Conservation (phyloP, 2,329 filamentous ascomycete genomes). For the Xylaria sp. region DNA sequence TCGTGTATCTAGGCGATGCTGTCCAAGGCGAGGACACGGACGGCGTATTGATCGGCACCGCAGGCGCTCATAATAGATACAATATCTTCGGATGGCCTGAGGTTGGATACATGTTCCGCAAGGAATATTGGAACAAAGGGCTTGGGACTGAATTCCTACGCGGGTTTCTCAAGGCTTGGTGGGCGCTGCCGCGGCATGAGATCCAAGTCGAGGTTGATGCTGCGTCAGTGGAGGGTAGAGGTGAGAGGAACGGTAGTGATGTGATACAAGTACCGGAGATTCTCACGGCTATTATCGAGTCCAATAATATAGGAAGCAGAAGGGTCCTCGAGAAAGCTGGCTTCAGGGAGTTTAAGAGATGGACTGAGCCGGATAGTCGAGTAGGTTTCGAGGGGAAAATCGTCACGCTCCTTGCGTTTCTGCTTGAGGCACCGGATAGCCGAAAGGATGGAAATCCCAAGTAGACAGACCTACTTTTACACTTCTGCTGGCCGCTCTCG, state of each 20-base stretch:
- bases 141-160: conserved; percentile 66
- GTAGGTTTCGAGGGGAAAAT: conserved; percentile 19
- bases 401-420: conserved; percentile 33
- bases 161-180: conserved; percentile 60
- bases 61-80: conserved; percentile 50
- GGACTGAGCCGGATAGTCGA: conserved; percentile 47
- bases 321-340: conserved; percentile 67
- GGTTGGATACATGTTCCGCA: conserved; percentile 66
- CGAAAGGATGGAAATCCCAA: conserved; percentile 5
- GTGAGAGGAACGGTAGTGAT: conserved; percentile 35
- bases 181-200: conserved; percentile 59
- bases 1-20: conserved; percentile 46
- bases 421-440: conserved; percentile 25
- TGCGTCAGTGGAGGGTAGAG: conserved; percentile 46
- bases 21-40: conserved; percentile 58
- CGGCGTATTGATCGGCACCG: conserved; percentile 62
- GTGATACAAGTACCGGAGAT: conserved; percentile 52
- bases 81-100: conserved; percentile 64
- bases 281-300: conserved; percentile 60
- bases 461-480: not conserved
- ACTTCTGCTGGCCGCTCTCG: not conserved
- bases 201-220: conserved; percentile 55
- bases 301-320: conserved; percentile 63
- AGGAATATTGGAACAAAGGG: conserved; percentile 65
- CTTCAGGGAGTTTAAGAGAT: conserved; percentile 59